These are phyloP conservation scores for Talaromyces sp. DNA, from an alignment of 2,329 filamentous ascomycete species.

Conservation along the genomic window DNA sequence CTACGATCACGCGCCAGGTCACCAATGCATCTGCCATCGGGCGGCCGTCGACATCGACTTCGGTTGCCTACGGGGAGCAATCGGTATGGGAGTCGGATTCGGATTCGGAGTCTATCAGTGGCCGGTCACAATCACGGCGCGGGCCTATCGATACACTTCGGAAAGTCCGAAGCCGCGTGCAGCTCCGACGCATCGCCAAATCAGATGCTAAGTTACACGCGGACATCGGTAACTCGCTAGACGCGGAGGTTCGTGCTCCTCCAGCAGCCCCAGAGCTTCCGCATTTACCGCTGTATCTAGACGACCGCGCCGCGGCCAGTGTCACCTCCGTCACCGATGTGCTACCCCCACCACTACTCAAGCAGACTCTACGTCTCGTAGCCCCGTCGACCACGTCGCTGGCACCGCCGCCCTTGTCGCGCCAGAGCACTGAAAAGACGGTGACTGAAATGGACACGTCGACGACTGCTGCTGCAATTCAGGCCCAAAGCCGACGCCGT, in stretches of 20 bases:
- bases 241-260: neutral
- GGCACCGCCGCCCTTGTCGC: constrained; percentile 19
- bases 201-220: constrained; percentile 30
- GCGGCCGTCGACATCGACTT: constrained; percentile 28
- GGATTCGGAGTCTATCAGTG: constrained; percentile 28
- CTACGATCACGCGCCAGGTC: constrained; percentile 23
- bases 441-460: constrained; percentile 28
- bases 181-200: constrained; percentile 30
- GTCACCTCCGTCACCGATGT: constrained; percentile 20
- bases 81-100: constrained; percentile 38
- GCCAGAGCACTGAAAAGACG: constrained; percentile 17
- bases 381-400: constrained; percentile 32
- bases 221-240: constrained; percentile 9
- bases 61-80: constrained; percentile 29
- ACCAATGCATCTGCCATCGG: constrained; percentile 23
- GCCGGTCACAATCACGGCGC: constrained; percentile 28
- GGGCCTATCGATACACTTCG: constrained; percentile 35
- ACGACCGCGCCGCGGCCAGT: constrained; percentile 8
- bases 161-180: constrained; percentile 35
- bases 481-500: constrained; percentile 28
- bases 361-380: constrained; percentile 31
- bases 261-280: neutral
- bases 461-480: constrained; percentile 28
- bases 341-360: constrained; percentile 16
- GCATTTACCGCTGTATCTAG: neutral